Evolutionary conservation across 441 rosid genomes (phyloP).

Genomic region (Rhodomyrtus psidioides): DNA sequence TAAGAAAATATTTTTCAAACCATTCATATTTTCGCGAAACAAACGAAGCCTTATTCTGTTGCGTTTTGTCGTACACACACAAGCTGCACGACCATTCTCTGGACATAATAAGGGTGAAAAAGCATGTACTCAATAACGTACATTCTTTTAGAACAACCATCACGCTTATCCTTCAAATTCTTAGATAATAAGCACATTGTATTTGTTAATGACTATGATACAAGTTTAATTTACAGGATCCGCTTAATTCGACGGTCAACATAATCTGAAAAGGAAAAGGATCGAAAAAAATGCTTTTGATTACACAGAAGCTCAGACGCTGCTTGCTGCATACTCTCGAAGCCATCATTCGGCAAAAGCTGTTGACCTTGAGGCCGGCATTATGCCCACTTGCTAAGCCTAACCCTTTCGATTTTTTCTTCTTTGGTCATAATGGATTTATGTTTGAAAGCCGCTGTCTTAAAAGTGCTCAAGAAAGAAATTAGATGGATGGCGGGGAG

Average conservation of each 20-base stretch:
- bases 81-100: background rate
- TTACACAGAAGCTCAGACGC: background rate
- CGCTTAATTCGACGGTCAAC: background rate
- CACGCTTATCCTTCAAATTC: background rate
- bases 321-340: background rate
- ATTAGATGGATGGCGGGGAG: background rate
- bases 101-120: background rate
- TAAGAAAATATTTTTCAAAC: too few relatives aligned
- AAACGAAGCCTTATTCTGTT: background rate
- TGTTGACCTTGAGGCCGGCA: background rate
- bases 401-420: background rate
- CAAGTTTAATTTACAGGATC: background rate
- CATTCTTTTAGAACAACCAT: background rate
- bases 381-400: background rate
- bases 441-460: background rate
- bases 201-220: background rate
- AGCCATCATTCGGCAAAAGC: background rate
- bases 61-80: background rate
- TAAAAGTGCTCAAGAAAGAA: background rate
- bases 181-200: background rate
- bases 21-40: too few relatives aligned
- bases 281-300: background rate
- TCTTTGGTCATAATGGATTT: background rate
- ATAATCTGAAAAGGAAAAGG: background rate
- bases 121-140: background rate